Evolutionary conservation across 306 rosid species (phyloP), one percentile per base, ranked within the genome.

Genomic region (Glycyrrhiza uralensis): DNA sequence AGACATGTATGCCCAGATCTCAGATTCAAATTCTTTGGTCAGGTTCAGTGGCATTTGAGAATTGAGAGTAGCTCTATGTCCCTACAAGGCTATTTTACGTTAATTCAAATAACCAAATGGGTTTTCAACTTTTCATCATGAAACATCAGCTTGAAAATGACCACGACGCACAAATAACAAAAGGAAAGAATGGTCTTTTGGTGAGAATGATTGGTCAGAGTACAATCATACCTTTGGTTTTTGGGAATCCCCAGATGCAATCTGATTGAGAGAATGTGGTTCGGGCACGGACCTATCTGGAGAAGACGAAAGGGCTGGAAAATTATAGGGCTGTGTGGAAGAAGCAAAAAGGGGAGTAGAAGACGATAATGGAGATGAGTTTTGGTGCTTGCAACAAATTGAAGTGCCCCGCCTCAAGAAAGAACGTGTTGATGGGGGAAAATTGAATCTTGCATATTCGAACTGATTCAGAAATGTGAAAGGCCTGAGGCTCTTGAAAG

Each of bases 191-290:
- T 8, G 6, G 32, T 39, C 14, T 46, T n/a, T 35, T 29, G 13
- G 41, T 35, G 39, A 71, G 36, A 76, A 45, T 28, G 9, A 45
- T 20, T 8, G 18, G 6, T 39, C 13, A 49, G 15, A 66, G 68
- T 30, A 22, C 1, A 63, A 52, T n/a, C 0, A 45, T 75, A 92
- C 98, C 96, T 88, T 93, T 29, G 79, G 79, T 46, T 80, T 71
- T 57, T 69, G 66, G 20, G 71, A 45, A 82, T 49, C 68, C 36
- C 59, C 76, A 28, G 32, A 39, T 32, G 79, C 59, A 85, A 83
- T 79, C 86, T 75, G 88, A 66, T 72, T 49, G 57, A 73, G 80
- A 68, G 72, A 54, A 61, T 74, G 58, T 58, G 86, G 22, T 32
- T 82, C 74, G 23, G 59, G 59, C 17, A 28, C 49, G 65, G 80